Percentiles rank a stretch among this genome's conserved stretches.
These are phyloP conservation scores for Lophium mytilinum DNA, from an alignment of 495 filamentous ascomycete genomes.

Conservation along the genomic window DNA sequence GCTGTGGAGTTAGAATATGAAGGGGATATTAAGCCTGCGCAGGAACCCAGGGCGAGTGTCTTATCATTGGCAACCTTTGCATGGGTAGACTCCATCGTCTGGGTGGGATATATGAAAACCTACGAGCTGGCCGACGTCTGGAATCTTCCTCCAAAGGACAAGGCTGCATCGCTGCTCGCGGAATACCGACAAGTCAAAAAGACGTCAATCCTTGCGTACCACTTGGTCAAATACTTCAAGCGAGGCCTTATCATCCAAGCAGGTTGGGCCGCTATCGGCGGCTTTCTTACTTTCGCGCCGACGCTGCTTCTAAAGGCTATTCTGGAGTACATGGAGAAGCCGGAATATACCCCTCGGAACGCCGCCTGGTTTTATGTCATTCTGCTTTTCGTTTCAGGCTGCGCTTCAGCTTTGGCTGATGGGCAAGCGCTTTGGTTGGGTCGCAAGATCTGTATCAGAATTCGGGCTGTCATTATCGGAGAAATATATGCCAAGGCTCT, in stretches of 20 bases:
- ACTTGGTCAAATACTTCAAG: constrained; percentile 78
- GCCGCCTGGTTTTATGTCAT: constrained; percentile 96
- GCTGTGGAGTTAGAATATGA: constrained; percentile 78
- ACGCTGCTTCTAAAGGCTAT: constrained; percentile 87
- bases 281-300: constrained; percentile 79
- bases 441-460: constrained; percentile 82
- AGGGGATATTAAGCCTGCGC: constrained; percentile 73
- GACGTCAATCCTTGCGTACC: constrained; percentile 70
- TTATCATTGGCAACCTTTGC: constrained; percentile 80
- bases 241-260: constrained; percentile 68
- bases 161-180: constrained; percentile 67
- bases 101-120: constrained; percentile 82
- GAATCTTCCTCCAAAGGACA: constrained; percentile 83
- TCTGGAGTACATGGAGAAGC: constrained; percentile 84
- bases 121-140: constrained; percentile 79
- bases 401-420: constrained; percentile 68
- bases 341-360: constrained; percentile 67
- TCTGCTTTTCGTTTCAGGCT: constrained; percentile 71
- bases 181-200: constrained; percentile 82
- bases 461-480: constrained; percentile 91
- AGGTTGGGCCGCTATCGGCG: constrained; percentile 66
- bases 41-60: constrained; percentile 76
- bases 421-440: constrained; percentile 90
- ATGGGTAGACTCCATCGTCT: constrained; percentile 86
- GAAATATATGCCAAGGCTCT: constrained; percentile 97